These are phyloP conservation scores for Purshia tridentata DNA, from an alignment of 306 rosid genomes.

Conservation along the genomic window DNA sequence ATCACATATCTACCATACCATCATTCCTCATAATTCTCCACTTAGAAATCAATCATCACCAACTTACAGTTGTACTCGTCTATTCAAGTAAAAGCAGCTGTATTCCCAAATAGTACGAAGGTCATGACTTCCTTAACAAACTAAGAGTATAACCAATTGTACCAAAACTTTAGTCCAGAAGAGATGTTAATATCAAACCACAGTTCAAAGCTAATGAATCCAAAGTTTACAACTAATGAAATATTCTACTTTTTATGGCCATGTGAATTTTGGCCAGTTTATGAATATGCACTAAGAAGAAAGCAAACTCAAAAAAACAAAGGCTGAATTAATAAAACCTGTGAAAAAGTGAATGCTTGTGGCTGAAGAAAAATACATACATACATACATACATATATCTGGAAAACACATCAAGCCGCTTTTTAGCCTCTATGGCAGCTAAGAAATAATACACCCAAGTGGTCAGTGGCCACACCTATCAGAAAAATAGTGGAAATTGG, in stretches of 20 bases:
- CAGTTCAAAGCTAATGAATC: too few relatives aligned
- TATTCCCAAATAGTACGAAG: background rate
- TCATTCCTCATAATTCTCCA: constrained; percentile 33
- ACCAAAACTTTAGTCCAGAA: background rate
- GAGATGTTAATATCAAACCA: too few relatives aligned
- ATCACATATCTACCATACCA: background rate
- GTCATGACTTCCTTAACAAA: background rate
- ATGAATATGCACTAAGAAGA: background rate
- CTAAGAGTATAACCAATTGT: background rate
- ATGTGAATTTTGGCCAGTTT: background rate
- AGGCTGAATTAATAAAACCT: background rate
- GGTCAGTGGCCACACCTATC: constrained; percentile 9
- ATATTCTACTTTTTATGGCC: background rate
- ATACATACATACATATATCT: constrained; percentile 15
- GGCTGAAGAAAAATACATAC: constrained; percentile 34
- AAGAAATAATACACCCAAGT: constrained; percentile 24
- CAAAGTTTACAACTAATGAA: too few relatives aligned
- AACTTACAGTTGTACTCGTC: constrained; percentile 25
- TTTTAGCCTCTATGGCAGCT: constrained; percentile 15
- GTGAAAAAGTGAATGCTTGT: constrained; percentile 28
- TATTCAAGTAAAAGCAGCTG: constrained; percentile 4
- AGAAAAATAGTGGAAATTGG: background rate
- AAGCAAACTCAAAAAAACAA: background rate
- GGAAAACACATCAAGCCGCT: constrained; percentile 21
- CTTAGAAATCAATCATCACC: constrained; percentile 31